Base-by-base conservation (phyloP, 2,329 filamentous ascomycete genomes). In the Colletotrichum tropicicola region DNA sequence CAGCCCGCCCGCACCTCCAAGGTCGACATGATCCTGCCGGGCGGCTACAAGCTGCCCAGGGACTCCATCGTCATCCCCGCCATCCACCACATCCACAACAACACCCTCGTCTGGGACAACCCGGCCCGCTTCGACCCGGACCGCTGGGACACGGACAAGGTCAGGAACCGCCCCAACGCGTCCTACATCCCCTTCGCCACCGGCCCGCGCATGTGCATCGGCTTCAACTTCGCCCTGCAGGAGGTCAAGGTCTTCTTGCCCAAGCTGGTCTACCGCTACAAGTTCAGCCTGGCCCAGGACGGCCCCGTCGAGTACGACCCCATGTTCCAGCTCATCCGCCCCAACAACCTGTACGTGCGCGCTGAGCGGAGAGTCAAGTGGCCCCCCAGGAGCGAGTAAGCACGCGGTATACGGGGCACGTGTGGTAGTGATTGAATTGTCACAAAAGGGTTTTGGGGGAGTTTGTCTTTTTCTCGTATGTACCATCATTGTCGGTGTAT, bases 181-280 rank as follows among this genome's bases (percentile, higher is more conserved):
- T 77, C 83, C 0, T 90, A 89, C 69, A 77, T 85, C 4, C 88
- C 88, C 0, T 91, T 90, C 67, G 87, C 83, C 0, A 77, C 81
- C 0, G 88, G 88, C 0, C 83, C 79, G 0, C 78, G 88, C 1
- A 83, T 82, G 76, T 90, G 88, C 66, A 86, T 90, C 59, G 88
- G 87, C 0, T 89, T 89, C 80, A 90, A 89, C 74, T 89, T 90
- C 72, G 88, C 87, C 0, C 75, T 90, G 6, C 81, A 84, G 63
- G 87, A 90, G 73, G 79, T 89, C 63, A 89, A 89, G 77, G 79
- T 88, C 4, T 83, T 88, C 69, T 39, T 90, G 67, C 78, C 82
- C 1, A 86, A 89, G 76, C 74, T 90, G 37, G 73, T 90, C 2
- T 89, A 83, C 61, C 79, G 87, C 7, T 90, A 90, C 71, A 77